phyloP scores from a whole-genome alignment of 441 rosid genomes.

The Populus trichocarpa region DNA sequence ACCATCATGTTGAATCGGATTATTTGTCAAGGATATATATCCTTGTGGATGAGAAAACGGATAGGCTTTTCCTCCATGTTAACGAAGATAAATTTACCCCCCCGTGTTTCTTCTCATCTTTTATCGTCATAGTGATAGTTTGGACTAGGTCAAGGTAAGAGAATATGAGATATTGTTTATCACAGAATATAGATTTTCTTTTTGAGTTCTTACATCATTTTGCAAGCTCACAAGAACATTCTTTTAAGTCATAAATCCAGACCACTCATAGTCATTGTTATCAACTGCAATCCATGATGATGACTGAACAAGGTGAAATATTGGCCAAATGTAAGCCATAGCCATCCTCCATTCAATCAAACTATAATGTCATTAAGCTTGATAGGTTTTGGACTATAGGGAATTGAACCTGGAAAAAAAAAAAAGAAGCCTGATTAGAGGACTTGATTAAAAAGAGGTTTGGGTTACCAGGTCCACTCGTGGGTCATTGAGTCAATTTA shows the following conservation, averaged over 20 bases:
- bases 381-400: too few species aligned
- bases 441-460: too few species aligned
- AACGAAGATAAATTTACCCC: neutral
- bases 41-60: neutral
- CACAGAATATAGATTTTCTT: neutral
- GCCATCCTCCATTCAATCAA: neutral
- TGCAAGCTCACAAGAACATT: neutral
- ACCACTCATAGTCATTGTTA: neutral
- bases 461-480: too few species aligned
- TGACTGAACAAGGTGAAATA: neutral
- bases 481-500: too few species aligned
- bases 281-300: neutral
- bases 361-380: too few species aligned
- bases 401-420: too few species aligned
- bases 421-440: too few species aligned
- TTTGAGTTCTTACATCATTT: neutral
- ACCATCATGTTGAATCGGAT: neutral
- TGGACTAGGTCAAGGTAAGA: neutral
- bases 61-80: neutral
- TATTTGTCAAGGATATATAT: neutral
- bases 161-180: neutral
- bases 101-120: neutral
- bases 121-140: neutral
- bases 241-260: neutral
- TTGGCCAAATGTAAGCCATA: neutral